These are phyloP conservation scores for Chaetothyriales sp. DNA, from an alignment of 2,329 filamentous ascomycete genomes.

Conservation along the genomic window DNA sequence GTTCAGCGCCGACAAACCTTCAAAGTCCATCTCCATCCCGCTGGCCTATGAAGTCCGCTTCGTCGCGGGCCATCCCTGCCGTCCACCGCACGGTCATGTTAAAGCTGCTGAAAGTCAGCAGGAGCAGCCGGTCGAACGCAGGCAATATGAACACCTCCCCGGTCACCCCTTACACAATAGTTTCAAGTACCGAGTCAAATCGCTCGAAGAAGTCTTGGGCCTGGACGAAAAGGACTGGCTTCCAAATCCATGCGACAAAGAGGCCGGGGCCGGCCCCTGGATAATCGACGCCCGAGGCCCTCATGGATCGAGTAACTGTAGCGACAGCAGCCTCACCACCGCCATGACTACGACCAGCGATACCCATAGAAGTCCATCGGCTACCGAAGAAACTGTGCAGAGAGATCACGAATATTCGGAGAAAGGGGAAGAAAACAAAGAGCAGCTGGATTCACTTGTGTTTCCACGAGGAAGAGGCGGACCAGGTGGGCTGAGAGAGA, in stretches of 20 bases:
- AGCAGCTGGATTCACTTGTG: not conserved
- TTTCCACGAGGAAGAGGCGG: not conserved
- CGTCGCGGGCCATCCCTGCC: conserved; percentile 41
- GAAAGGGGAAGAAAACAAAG: not conserved
- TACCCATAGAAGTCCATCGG: conserved; percentile 5
- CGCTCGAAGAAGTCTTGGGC: conserved; percentile 6
- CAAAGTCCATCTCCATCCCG: conserved; percentile 18
- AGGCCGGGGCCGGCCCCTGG: conserved; percentile 5
- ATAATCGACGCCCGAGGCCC: conserved; percentile 11
- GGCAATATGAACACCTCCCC: conserved; percentile 12
- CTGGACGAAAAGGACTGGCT: conserved; percentile 1
- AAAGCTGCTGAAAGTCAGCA: conserved; percentile 7
- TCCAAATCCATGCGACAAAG: conserved; percentile 4
- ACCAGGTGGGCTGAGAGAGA: conserved; percentile 23
- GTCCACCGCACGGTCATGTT: conserved; percentile 27
- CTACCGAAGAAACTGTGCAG: conserved; percentile 3
- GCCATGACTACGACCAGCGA: conserved; percentile 4
- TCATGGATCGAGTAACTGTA: not conserved
- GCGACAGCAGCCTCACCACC: not conserved
- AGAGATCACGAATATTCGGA: conserved; percentile 1
- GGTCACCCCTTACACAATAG: conserved; percentile 16
- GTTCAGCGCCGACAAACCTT: conserved; percentile 16
- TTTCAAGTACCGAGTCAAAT: conserved; percentile 12
- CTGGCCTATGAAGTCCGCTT: conserved; percentile 26
- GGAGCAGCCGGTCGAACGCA: conserved; percentile 5